A percentile compares a stretch with the other conserved stretches of the same genome.
Conservation (phyloP, 2,329 filamentous ascomycete species). For the Delphinella strobiligena region DNA sequence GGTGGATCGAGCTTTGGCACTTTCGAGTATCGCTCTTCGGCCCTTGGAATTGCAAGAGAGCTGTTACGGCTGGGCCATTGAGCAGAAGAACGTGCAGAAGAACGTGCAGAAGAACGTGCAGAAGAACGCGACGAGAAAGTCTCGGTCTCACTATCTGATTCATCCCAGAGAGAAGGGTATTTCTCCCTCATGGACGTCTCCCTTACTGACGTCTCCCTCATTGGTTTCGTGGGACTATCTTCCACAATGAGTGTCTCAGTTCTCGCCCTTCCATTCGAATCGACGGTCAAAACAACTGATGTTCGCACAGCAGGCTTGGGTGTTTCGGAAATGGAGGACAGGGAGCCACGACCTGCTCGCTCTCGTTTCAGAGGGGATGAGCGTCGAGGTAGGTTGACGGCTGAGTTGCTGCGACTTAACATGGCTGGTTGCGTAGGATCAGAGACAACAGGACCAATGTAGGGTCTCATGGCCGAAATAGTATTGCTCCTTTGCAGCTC, state of each 20-base stretch:
- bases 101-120: no score
- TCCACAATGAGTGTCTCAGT: slow-evolving; percentile 31
- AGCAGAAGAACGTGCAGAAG: slow-evolving; percentile 14
- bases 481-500: slow-evolving; percentile 35
- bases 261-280: slow-evolving; percentile 34
- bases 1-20: slow-evolving; percentile 21
- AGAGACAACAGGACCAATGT: slow-evolving; percentile 10
- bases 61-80: slow-evolving; percentile 16
- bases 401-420: slow-evolving; percentile 16
- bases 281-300: slow-evolving; percentile 32
- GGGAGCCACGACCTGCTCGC: slow-evolving; percentile 21
- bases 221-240: slow-evolving; percentile 23
- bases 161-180: slow-evolving; percentile 34
- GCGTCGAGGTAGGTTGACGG: slow-evolving; percentile 27
- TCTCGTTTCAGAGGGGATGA: slow-evolving; percentile 36
- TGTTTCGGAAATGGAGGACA: slow-evolving; percentile 35
- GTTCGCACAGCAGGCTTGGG: slow-evolving; percentile 25
- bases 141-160: slow-evolving; percentile 26
- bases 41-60: slow-evolving; percentile 19
- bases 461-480: slow-evolving; percentile 21
- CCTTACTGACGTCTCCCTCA: slow-evolving; percentile 16
- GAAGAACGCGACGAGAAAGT: slow-evolving; percentile 2
- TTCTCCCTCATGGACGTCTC: slow-evolving; percentile 21
- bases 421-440: slow-evolving; percentile 19
- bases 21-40: slow-evolving; percentile 18